Base-by-base conservation (phyloP, 768 basidiomycete species). In the Ramaria rubella region DNA sequence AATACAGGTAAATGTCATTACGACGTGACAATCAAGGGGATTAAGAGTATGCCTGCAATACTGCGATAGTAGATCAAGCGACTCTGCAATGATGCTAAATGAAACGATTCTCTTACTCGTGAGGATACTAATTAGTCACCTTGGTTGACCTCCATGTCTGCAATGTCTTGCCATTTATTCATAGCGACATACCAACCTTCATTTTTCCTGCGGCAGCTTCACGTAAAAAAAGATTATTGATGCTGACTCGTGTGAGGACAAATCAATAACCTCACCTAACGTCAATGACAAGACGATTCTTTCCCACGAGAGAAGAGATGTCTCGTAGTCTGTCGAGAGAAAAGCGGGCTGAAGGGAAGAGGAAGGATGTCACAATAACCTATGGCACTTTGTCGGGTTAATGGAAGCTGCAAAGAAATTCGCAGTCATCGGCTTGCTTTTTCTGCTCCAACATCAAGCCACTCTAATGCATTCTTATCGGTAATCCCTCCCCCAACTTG, bases 101-200 rank as follows among this genome's bases (percentile, higher is more conserved):
- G n/a, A n/a, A n/a, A n/a, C n/a, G n/a, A n/a, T n/a, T n/a, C n/a
- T n/a, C n/a, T n/a, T n/a, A n/a, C n/a, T n/a, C n/a, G n/a, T 8
- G 3, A 23, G 17, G 8, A 42, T 45, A 31, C 55, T 8, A 14
- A n/a, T n/a, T n/a, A n/a, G n/a, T n/a, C 52, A 87, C 94, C 90
- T 80, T 84, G 75, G 60, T 78, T 86, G 17, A 99, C 88, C 64
- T 90, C 86, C 86, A 92, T 92, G 64, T 97, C 91, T 0, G 96
- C 97, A 51, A 96, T 78, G 58, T 89, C 86, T 66, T 95, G 94
- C 96, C 96, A 99, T 67, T 92, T 94, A 73, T 98, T 95, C 94
- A 94, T 97, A 11, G 95, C 94, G 12, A 99, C 88, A 31, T 92
- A 76, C 96, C 96, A 99, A 60, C 74, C 82, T 45, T 81, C 74